Evolutionary conservation across 495 filamentous ascomycete genomes (phyloP).

Genomic region (Pyrenopolyporus hunteri): DNA sequence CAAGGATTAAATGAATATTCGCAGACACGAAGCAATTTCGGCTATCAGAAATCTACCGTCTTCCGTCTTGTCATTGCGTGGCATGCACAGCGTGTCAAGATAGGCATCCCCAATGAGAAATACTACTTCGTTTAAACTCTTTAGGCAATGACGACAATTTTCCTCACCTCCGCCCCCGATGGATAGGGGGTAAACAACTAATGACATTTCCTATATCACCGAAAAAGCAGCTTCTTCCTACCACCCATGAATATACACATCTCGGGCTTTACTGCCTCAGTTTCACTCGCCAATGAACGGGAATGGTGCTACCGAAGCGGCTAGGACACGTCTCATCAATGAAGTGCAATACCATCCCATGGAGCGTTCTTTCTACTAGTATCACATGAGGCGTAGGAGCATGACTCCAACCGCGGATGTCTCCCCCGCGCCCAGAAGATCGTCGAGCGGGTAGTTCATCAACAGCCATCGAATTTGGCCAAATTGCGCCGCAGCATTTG

Average conservation of each 20-base stretch:
- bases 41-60: slow-evolving; percentile 24
- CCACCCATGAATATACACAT: background rate
- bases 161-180: background rate
- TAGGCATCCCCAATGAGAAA: slow-evolving; percentile 22
- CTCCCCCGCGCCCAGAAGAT: background rate
- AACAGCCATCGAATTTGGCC: background rate
- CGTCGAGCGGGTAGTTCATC: background rate
- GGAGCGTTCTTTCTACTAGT: background rate
- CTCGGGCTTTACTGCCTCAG: background rate
- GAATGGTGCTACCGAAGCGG: background rate
- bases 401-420: background rate
- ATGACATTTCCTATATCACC: background rate
- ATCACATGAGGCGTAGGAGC: background rate
- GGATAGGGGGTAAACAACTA: background rate
- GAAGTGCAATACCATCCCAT: slow-evolving; percentile 1
- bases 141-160: slow-evolving; percentile 15
- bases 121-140: background rate
- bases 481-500: background rate
- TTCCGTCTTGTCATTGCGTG: slow-evolving; percentile 25
- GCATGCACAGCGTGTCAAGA: slow-evolving; percentile 16
- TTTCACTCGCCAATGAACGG: background rate
- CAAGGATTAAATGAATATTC: slow-evolving; percentile 17
- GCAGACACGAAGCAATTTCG: slow-evolving; percentile 30
- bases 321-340: background rate
- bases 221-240: background rate